Percentiles rank a stretch among this genome's conserved stretches.
phyloP scores from a whole-genome alignment of 1,284 basidiomycete species.

The Austropuccinia psidii region DNA sequence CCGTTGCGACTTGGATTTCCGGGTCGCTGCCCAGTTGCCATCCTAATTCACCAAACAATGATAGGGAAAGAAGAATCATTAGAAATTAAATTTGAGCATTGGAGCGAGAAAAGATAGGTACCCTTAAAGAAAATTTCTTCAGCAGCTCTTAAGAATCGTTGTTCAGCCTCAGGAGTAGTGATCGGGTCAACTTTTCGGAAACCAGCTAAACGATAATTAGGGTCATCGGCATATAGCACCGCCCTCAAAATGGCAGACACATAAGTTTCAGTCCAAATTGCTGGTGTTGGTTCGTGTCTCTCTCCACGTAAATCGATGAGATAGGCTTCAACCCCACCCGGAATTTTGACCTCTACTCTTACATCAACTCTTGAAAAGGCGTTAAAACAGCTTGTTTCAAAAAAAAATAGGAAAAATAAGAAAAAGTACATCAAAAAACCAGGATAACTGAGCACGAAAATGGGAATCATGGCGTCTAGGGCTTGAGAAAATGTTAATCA shows the following conservation, averaged over 20 bases:
- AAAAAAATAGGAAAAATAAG: background rate
- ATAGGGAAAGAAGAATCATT: background rate
- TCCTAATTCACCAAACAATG: constrained; percentile 52
- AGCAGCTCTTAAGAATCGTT: constrained; percentile 81
- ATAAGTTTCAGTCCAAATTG: constrained; percentile 96
- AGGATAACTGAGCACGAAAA: background rate
- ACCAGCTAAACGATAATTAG: constrained; percentile 80
- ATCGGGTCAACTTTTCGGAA: constrained; percentile 95
- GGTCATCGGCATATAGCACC: constrained; percentile 91
- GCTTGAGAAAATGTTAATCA: too few relatives aligned
- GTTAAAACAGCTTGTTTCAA: constrained; percentile 74
- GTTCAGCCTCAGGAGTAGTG: constrained; percentile 75
- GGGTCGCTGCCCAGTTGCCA: constrained; percentile 99
- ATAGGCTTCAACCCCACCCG: constrained; percentile 91
- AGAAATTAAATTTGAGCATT: background rate
- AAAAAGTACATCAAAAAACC: background rate
- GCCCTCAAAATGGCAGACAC: constrained; percentile 83
- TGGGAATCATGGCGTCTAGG: too few relatives aligned
- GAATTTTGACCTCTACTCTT: constrained; percentile 95
- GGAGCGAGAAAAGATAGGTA: constrained; percentile 44
- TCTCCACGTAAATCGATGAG: constrained; percentile 90
- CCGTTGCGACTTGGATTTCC: constrained; percentile 94
- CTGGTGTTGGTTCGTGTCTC: constrained; percentile 82
- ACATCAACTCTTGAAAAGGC: constrained; percentile 96
- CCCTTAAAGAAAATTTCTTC: constrained; percentile 86